Base-by-base conservation (phyloP, 140 eudicot genomes). In the Flaveria floridana region DNA sequence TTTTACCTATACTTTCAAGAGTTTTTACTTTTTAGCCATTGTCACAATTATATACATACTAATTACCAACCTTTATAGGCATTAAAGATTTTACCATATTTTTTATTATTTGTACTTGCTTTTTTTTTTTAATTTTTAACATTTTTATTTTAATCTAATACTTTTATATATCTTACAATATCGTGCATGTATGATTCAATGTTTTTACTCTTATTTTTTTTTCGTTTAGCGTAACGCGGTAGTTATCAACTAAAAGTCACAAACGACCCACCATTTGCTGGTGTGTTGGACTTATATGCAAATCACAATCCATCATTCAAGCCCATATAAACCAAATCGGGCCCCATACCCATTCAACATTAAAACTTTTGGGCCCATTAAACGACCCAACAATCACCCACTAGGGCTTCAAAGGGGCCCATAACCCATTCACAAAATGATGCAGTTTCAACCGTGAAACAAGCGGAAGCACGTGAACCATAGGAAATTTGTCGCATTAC, bases 381-480 rank as follows among this genome's bases (percentile, higher is more conserved):
- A 7, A 8, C 4, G 15, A n/a, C 51, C 81, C 46, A 67, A 13
- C 20, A 67, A 19, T 23, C 14, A 6, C 50, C 26, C 39, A 2
- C 30, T 65, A 3, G 69, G 69, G 48, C 28, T 62, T 62, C 2
- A 58, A 34, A n/a, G 2, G 56, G 72, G 72, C 18, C 56, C 50
- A 6, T 39, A 20, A 42, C 56, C 41, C 53, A 26, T 20, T 55
- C 48, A 50, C n/a, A n/a, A 50, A 28, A 23, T 8, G 23, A 59
- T 74, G 79, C 65, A 71, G 51, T 52, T 71, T 44, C n/a, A 71
- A 68, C 70, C 80, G 80, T 73, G 67, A 76, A 76, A 76, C 67
- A 76, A 76, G 80, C 57, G 67, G 73, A 76, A 66, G 65, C 80
- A 76, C 80, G 80, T 76, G 80, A 76, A 76, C 50, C 75, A 76